phyloP scores from a whole-genome alignment of 2,329 filamentous ascomycete species.

The Lizonia empirigonia region DNA sequence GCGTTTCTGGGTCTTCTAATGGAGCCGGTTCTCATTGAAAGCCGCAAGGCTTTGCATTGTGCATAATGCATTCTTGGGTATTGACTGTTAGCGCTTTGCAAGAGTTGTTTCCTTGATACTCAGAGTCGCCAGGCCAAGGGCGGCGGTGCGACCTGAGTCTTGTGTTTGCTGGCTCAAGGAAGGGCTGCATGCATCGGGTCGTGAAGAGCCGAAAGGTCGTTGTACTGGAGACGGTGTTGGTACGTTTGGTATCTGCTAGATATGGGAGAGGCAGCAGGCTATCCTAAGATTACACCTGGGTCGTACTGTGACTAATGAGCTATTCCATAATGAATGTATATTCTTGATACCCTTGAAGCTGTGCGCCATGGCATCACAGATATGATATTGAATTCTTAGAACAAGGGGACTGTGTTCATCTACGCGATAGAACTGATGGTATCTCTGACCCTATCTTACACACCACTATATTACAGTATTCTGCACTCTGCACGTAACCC shows the following conservation, averaged over 20 bases:
- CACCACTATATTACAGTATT: neutral
- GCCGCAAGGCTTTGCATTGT: constrained; percentile 14
- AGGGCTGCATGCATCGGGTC: neutral
- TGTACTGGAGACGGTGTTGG: neutral
- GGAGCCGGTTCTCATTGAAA: constrained; percentile 8
- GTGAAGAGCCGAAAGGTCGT: neutral
- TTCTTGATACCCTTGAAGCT: constrained; percentile 17
- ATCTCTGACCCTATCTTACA: too few relatives aligned
- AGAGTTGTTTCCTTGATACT: constrained; percentile 1
- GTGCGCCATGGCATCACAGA: too few relatives aligned
- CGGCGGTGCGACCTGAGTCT: neutral
- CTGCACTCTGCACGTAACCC: neutral
- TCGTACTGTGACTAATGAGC: constrained; percentile 15
- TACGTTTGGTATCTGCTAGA: neutral
- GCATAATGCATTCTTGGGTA: constrained; percentile 14
- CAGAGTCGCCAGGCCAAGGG: neutral
- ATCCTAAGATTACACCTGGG: constrained; percentile 1
- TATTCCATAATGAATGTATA: constrained; percentile 20
- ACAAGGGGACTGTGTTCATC: too few relatives aligned
- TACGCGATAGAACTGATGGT: too few relatives aligned
- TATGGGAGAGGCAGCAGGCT: constrained; percentile 1
- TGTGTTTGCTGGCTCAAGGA: constrained; percentile 1
- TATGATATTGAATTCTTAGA: too few relatives aligned
- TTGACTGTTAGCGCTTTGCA: constrained; percentile 7
- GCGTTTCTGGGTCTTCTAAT: constrained; percentile 11